Percentiles rank a stretch among this genome's conserved stretches.
Conservation (phyloP, 495 filamentous ascomycete species). For the Podospora comata region DNA sequence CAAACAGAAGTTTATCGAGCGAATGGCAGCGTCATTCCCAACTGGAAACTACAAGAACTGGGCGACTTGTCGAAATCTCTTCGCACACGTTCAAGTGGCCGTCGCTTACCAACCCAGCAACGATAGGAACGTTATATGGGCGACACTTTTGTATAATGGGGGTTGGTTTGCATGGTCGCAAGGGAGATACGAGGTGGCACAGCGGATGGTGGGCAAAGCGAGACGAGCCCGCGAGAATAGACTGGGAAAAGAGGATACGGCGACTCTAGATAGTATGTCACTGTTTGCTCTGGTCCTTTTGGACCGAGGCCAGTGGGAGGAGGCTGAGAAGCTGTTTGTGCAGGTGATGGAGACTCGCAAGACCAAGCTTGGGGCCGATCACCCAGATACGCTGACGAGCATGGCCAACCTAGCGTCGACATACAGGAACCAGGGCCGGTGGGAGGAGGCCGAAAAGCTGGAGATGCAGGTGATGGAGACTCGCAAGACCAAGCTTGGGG, state of each 20-base stretch:
- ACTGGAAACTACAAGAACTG: conserved; percentile 26
- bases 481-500: conserved; percentile 14
- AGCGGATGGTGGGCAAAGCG: conserved; percentile 19
- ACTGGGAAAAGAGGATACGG: conserved; percentile 36
- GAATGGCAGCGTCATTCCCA: conserved; percentile 40
- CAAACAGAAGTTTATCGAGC: conserved; percentile 33
- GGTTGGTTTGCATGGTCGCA: conserved; percentile 26
- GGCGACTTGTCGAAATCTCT: not conserved
- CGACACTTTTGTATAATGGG: conserved; percentile 24
- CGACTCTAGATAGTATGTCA: conserved; percentile 28
- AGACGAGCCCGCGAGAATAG: conserved; percentile 23
- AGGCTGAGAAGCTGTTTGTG: conserved; percentile 17
- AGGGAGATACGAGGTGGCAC: conserved; percentile 23
- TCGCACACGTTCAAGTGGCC: conserved; percentile 18
- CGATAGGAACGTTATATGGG: conserved; percentile 18
- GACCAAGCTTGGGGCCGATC: too few relatives aligned
- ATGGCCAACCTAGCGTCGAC: too few relatives aligned
- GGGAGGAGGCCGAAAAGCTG: conserved; percentile 17
- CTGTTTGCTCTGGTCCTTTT: conserved; percentile 24
- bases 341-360: too few relatives aligned
- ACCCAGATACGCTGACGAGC: too few relatives aligned
- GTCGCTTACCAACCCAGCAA: conserved; percentile 19
- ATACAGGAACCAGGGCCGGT: too few relatives aligned
- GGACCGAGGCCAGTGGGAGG: conserved; percentile 35
- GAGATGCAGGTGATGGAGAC: conserved; percentile 27